Base-by-base conservation (phyloP, 2,329 filamentous ascomycete species). In the Aspergillus vadensis region DNA sequence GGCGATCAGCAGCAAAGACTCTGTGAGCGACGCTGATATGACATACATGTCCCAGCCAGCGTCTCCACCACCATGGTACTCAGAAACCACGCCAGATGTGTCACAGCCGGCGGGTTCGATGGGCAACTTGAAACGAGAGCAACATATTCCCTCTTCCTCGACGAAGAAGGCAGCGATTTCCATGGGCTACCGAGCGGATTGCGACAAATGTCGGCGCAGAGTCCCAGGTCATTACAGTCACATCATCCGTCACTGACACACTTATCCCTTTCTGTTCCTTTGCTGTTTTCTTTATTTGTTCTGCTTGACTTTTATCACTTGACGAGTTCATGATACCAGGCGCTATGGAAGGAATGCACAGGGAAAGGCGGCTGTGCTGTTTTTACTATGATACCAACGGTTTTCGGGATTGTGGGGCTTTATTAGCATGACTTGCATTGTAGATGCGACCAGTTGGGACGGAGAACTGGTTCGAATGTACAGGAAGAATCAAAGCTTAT, bases 141-240 rank as follows among this genome's bases (percentile, higher is more conserved):
- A 44, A 8, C 19, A 55, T 49, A 57, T 53, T 36, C 49, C 54
- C 49, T 48, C 36, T 43, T 41, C 58, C 17, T 39, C 57, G 15
- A 57, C 51, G 23, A 68, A 67, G 48, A 64, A 69, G 50, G 90
- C 85, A 72, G 86, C 84, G 63, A 89, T 92, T 73, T 90, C 88
- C 69, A 91, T 92, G 85, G 90, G 90, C 54, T 92, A 89, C 77
- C 82, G 90, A 64, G 83, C 87, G 12, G 90, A 91, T 74, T 93
- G 90, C 72, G 89, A 92, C 63, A 92, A 92, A 75, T 93, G 90
- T 76, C 84, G 83, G 48, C 82, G 85, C 72, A 90, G 88, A 72
- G 88, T 91, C 7, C 90, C 90, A 0, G 90, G 90, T 1, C 90
- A 93, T 72, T 92, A 91, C 72, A 92, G 90, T 70, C 90, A 93